Conservation (phyloP, 2,329 filamentous ascomycete genomes). For the Emergomyces pasteurianus region DNA sequence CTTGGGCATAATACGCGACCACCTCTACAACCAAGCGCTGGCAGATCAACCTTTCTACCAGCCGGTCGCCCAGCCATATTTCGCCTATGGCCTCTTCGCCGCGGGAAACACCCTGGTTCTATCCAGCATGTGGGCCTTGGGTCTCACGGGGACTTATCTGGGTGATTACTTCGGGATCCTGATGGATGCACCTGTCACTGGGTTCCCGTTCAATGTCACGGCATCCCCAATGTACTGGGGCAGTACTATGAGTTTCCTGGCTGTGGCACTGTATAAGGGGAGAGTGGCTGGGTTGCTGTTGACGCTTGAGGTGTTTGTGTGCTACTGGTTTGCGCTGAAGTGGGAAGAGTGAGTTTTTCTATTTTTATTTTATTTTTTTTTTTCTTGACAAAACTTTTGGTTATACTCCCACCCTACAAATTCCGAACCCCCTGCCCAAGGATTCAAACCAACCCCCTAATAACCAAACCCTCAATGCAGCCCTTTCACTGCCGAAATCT, state of each 20-base stretch:
- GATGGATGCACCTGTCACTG: constrained; percentile 88
- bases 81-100: constrained; percentile 60
- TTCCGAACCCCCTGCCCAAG: no score
- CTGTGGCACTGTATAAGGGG: constrained; percentile 69
- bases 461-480: constrained; percentile 17
- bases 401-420: no score
- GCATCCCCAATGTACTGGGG: constrained; percentile 95
- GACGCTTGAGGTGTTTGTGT: constrained; percentile 59
- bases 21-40: constrained; percentile 75
- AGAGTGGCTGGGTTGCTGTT: constrained; percentile 77
- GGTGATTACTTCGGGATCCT: constrained; percentile 98
- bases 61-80: constrained; percentile 50
- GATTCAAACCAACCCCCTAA: no score
- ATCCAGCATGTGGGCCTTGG: constrained; percentile 80
- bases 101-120: constrained; percentile 75
- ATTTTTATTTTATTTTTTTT: not conserved
- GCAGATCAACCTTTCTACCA: constrained; percentile 64
- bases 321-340: constrained; percentile 68
- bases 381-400: no score
- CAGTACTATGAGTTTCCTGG: constrained; percentile 82
- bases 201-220: constrained; percentile 90
- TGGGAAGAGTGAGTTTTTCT: constrained; percentile 59
- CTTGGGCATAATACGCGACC: constrained; percentile 79
- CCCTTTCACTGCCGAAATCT: constrained; percentile 87
- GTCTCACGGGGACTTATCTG: constrained; percentile 89